Percentiles rank a stretch among this genome's conserved stretches.
phyloP scores from a whole-genome alignment of 805 yeast species.

The Kuraishia floccosa region DNA sequence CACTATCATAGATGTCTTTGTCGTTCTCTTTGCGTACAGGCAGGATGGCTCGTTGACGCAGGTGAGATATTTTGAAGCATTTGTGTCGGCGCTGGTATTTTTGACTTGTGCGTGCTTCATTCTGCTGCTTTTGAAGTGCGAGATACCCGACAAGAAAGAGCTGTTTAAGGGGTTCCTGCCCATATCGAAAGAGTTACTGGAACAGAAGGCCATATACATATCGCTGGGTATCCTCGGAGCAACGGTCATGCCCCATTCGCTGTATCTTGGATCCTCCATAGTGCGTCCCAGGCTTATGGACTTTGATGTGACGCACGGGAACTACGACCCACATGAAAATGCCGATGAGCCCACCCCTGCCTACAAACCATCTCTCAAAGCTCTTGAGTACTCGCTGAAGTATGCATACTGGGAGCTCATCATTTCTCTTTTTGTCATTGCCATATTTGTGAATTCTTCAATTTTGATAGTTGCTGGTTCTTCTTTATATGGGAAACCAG shows the following conservation, averaged over 20 bases:
- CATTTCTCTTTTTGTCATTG: slow-evolving; percentile 64
- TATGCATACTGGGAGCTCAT: slow-evolving; percentile 66
- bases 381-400: slow-evolving; percentile 61
- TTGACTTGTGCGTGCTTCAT: slow-evolving; percentile 71
- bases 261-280: slow-evolving; percentile 76
- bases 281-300: slow-evolving; percentile 80
- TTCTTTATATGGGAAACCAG: slow-evolving; percentile 58
- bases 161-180: slow-evolving; percentile 68
- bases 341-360: slow-evolving; percentile 8
- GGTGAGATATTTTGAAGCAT: slow-evolving; percentile 65
- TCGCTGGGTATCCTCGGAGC: slow-evolving; percentile 86
- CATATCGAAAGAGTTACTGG: slow-evolving; percentile 34
- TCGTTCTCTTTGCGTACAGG: slow-evolving; percentile 67
- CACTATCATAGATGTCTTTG: slow-evolving; percentile 73
- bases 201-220: slow-evolving; percentile 58
- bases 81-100: slow-evolving; percentile 61
- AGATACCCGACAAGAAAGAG: slow-evolving; percentile 37
- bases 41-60: slow-evolving; percentile 68
- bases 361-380: slow-evolving; percentile 63
- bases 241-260: slow-evolving; percentile 90
- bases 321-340: slow-evolving; percentile 6
- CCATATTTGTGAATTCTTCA: slow-evolving; percentile 78
- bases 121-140: slow-evolving; percentile 50
- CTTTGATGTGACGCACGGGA: slow-evolving; percentile 38
- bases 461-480: slow-evolving; percentile 77